Evolutionary conservation across 306 rosid species (phyloP).

Genomic region (Dryas drummondii): DNA sequence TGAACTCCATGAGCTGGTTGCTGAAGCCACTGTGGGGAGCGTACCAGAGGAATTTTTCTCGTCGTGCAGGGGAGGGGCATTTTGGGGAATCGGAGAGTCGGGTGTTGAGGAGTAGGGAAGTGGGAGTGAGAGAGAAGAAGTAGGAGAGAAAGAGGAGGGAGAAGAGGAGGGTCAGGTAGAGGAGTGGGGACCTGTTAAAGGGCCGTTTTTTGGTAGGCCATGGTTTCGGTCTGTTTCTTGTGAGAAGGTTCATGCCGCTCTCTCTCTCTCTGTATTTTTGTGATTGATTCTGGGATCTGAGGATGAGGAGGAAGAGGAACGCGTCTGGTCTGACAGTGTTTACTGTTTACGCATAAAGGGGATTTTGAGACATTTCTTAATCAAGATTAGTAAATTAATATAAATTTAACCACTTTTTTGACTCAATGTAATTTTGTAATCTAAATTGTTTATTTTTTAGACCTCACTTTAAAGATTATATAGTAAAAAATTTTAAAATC

Average conservation of each 20-base stretch:
- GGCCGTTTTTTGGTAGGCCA: conserved; percentile 41
- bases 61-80: conserved; percentile 40
- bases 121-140: conserved; percentile 36
- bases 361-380: too few species aligned
- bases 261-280: background rate
- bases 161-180: conserved; percentile 34
- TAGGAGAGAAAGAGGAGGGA: conserved; percentile 36
- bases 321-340: too few species aligned
- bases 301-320: too few species aligned
- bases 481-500: too few species aligned
- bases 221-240: conserved; percentile 35
- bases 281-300: too few species aligned
- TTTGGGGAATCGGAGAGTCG: conserved; percentile 14
- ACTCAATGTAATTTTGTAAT: too few species aligned
- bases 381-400: too few species aligned
- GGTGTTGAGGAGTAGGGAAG: conserved; percentile 18
- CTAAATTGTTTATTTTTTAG: too few species aligned
- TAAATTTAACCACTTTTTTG: too few species aligned
- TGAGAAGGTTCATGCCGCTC: conserved; percentile 28
- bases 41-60: conserved; percentile 65
- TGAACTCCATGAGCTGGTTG: conserved; percentile 84
- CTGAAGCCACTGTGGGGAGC: conserved; percentile 94
- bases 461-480: too few species aligned
- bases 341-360: too few species aligned
- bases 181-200: conserved; percentile 30